Evolutionary conservation across 2,329 filamentous ascomycete species (phyloP).

Genomic region (Aspergillus calidoustus): DNA sequence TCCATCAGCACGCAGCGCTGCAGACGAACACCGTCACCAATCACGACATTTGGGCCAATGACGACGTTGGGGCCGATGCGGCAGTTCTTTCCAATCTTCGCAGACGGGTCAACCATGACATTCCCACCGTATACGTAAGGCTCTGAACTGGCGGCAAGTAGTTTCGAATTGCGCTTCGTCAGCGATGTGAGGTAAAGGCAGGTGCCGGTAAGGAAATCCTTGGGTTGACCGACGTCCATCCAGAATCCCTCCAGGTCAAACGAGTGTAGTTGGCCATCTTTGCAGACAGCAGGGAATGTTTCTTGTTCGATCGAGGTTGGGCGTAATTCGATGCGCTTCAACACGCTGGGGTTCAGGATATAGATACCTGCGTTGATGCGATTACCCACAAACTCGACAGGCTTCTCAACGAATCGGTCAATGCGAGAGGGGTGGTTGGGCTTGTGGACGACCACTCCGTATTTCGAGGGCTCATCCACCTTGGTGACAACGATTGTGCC

Average conservation of each 20-base stretch:
- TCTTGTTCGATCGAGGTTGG: constrained; percentile 98
- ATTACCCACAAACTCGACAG: constrained; percentile 97
- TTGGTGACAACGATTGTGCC: constrained; percentile 98
- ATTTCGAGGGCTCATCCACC: constrained; percentile 98
- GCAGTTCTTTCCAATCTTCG: constrained; percentile 98
- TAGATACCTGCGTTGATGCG: constrained; percentile 99
- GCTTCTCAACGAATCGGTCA: constrained; percentile 99
- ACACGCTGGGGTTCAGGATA: constrained; percentile 90
- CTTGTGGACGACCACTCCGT: constrained; percentile 98
- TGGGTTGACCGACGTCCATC: constrained; percentile 99
- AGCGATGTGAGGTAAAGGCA: constrained; percentile 95
- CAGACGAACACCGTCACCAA: constrained; percentile 91
- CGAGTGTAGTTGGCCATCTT: constrained; percentile 88
- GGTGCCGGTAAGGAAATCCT: constrained; percentile 95
- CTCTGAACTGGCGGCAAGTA: constrained; percentile 74
- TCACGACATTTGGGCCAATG: constrained; percentile 87
- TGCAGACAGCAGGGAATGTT: constrained; percentile 93
- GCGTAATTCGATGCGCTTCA: constrained; percentile 90
- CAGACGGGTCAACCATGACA: constrained; percentile 89
- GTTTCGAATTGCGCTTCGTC: constrained; percentile 85
- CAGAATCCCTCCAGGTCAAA: constrained; percentile 98
- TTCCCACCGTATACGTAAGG: constrained; percentile 90
- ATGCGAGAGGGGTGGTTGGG: constrained; percentile 88
- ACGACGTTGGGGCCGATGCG: constrained; percentile 97
- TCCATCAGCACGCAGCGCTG: constrained; percentile 90